Conservation (phyloP, 495 filamentous ascomycete genomes). For the Aspergillus baeticus region DNA sequence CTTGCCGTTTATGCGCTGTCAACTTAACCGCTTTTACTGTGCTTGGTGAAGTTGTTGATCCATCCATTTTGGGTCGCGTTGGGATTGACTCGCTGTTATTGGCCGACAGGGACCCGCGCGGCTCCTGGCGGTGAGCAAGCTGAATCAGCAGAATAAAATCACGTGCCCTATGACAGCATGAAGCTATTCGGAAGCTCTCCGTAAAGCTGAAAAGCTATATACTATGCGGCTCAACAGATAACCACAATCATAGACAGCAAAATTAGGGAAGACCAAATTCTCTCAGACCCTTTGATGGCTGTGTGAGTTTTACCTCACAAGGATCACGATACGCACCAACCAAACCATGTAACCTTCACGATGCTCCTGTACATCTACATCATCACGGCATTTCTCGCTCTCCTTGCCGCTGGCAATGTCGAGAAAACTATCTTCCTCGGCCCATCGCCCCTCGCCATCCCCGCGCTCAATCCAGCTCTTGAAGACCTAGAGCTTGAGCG, state of each 20-base stretch:
- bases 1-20: conserved; percentile 21
- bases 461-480: conserved; percentile 55
- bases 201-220: not conserved
- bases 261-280: too few species aligned
- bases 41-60: conserved; percentile 33
- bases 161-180: conserved; percentile 21
- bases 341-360: conserved; percentile 1
- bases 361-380: conserved; percentile 22
- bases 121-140: conserved; percentile 16
- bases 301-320: not conserved
- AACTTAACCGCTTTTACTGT: conserved; percentile 20
- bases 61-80: conserved; percentile 41
- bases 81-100: conserved; percentile 26
- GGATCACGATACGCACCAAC: not conserved
- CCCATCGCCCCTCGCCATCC: conserved; percentile 54
- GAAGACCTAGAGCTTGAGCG: conserved; percentile 63
- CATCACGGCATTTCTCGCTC: conserved; percentile 32
- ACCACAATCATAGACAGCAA: too few species aligned
- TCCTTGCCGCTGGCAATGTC: conserved; percentile 60
- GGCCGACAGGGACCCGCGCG: conserved; percentile 18
- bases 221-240: not conserved
- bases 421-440: conserved; percentile 90
- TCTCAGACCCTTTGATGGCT: too few species aligned
- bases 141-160: conserved; percentile 27
- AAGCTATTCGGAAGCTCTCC: conserved; percentile 10